Conservation (phyloP, 352 stramenopile species). For the Phytopythium kandeliae region DNA sequence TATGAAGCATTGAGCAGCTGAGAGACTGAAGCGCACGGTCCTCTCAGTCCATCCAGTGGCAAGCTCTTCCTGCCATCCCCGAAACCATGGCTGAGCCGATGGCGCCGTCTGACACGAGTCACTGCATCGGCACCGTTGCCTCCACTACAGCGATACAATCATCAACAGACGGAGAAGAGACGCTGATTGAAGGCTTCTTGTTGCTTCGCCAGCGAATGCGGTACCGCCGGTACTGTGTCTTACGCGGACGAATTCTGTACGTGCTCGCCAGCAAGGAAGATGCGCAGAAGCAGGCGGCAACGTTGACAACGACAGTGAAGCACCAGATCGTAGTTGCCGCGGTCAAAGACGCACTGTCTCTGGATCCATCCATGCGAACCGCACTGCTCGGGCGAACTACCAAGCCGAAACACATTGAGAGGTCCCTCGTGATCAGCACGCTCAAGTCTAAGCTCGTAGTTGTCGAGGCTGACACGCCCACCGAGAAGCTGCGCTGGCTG, state of each 20-base stretch:
- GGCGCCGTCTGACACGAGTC: not conserved
- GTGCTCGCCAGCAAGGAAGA: conserved; percentile 57
- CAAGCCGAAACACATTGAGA: conserved; percentile 27
- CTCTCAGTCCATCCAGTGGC: not conserved
- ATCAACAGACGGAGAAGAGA: not conserved
- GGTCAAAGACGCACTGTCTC: conserved; percentile 51
- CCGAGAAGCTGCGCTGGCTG: conserved; percentile 73
- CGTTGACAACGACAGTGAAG: conserved; percentile 17
- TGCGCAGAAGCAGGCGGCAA: conserved; percentile 11
- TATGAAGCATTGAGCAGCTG: not conserved
- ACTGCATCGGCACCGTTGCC: not conserved
- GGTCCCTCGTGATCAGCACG: conserved; percentile 61
- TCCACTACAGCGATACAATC: not conserved
- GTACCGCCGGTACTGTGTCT: conserved; percentile 64
- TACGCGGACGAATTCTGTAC: conserved; percentile 43
- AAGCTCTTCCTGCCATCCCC: not conserved
- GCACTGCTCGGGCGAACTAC: conserved; percentile 33
- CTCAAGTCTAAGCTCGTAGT: conserved; percentile 68
- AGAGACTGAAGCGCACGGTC: too few species aligned
- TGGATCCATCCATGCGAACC: conserved; percentile 46
- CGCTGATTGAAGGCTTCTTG: conserved; percentile 54
- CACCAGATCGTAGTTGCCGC: conserved; percentile 61
- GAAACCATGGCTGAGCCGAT: not conserved
- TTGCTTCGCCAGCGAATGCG: conserved; percentile 50
- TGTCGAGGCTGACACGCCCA: conserved; percentile 61